phyloP scores from a whole-genome alignment of 352 stramenopile species.

The Peronospora destructor region DNA sequence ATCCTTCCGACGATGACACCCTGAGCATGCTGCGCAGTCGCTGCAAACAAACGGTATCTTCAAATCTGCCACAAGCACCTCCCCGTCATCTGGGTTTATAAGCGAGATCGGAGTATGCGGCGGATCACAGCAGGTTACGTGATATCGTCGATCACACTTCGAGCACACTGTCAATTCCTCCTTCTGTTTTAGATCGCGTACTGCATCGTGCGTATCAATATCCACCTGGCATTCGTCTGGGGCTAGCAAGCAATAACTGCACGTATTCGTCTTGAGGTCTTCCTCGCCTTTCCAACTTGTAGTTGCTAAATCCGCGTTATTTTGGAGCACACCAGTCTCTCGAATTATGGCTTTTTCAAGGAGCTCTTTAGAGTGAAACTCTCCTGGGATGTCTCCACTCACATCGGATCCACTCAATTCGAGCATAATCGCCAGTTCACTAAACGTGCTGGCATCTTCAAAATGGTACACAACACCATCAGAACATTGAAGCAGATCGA shows the following conservation, averaged over 20 bases:
- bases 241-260: constrained; percentile 25
- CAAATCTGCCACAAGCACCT: constrained; percentile 53
- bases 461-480: constrained; percentile 25
- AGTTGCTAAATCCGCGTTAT: not conserved
- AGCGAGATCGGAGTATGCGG: constrained; percentile 55
- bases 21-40: constrained; percentile 53
- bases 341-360: constrained; percentile 33
- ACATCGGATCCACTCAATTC: constrained; percentile 25
- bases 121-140: constrained; percentile 72
- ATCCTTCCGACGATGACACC: constrained; percentile 32
- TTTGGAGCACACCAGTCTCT: constrained; percentile 18
- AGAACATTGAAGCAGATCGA: constrained; percentile 23
- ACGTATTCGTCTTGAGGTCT: constrained; percentile 3
- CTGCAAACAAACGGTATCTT: constrained; percentile 67
- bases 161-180: constrained; percentile 52
- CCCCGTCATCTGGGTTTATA: constrained; percentile 45
- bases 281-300: not conserved
- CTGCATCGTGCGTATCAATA: constrained; percentile 8
- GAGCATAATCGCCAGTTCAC: constrained; percentile 30
- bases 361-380: constrained; percentile 35
- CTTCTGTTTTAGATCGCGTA: constrained; percentile 1
- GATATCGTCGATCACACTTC: constrained; percentile 47
- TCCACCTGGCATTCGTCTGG: constrained; percentile 15
- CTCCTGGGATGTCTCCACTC: constrained; percentile 17
- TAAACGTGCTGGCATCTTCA: constrained; percentile 18